Base-by-base conservation (phyloP, 2,329 filamentous ascomycete genomes). In the Madurella mycetomatis region DNA sequence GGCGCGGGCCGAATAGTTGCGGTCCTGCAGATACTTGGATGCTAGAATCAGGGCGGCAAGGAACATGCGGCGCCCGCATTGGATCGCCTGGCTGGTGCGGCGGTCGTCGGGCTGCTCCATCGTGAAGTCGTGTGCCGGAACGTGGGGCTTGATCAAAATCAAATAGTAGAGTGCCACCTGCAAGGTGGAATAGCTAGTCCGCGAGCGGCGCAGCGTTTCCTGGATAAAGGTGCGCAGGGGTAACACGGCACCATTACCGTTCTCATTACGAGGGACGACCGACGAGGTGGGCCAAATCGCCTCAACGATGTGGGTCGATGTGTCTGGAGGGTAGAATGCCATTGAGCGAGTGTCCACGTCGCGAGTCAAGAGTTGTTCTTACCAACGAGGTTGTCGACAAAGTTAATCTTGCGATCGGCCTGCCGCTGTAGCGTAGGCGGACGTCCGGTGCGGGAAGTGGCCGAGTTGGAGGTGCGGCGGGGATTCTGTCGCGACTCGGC, bases 1-100 rank as follows among this genome's bases (percentile, higher is more conserved):
- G 41, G 94, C 94, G 53, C 92, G 86, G 47, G 94, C 91, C 13
- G 94, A 97, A 73, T 95, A 99, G 74, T 97, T 99, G 63, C 92
- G 87, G 70, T 99, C 94, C 72, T 99, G 94, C 45, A 99, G 78
- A 69, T 97, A 99, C 76, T 99, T 99, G 37, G 94, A 97, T 1
- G 94, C 94, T 53, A 99, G 79, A 62, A 99, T 97, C 57, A 99
- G 79, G 46, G 92, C 92, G 11, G 94, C 86, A 51, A 99, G 81
- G 69, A 99, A 97, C 92, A 97, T 97, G 66, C 94, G 90, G 58
- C 94, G 88, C 52, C 94, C 94, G 72, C 94, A 97, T 72, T 96
- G 92, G 67, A 99, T 82, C 41, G 91, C 90, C 58, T 90, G 87
- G 65, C 82, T 82, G 51, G 84, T 82, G 56, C 86, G 82, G 56